phyloP scores from a whole-genome alignment of 805 yeast species.

The Zygoascus ofunaensis region DNA sequence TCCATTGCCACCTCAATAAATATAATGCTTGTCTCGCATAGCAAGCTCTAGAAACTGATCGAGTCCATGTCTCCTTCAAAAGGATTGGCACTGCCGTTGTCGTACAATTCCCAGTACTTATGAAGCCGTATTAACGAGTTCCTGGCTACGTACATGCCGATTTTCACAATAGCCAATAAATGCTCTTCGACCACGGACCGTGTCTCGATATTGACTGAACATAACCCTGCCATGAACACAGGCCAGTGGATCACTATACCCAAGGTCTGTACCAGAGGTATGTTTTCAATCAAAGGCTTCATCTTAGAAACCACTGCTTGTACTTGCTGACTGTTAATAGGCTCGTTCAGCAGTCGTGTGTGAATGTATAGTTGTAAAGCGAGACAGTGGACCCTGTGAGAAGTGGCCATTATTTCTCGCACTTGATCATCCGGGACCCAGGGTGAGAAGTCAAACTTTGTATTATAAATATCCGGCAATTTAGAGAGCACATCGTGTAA shows the following conservation, averaged over 20 bases:
- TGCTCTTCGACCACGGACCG: conserved; percentile 8
- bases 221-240: conserved; percentile 11
- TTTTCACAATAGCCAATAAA: conserved; percentile 8
- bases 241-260: conserved; percentile 16
- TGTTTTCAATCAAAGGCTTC: conserved; percentile 3
- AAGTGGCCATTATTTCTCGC: conserved; percentile 7
- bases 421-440: conserved; percentile 1
- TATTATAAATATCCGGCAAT: neutral
- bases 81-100: conserved; percentile 3
- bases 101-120: conserved; percentile 13
- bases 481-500: neutral
- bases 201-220: conserved; percentile 8
- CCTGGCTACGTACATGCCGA: conserved; percentile 12
- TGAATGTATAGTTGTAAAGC: conserved; percentile 10
- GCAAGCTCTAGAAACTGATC: conserved; percentile 11
- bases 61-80: conserved; percentile 12
- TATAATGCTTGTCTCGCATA: too few species aligned
- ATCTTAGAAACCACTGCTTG: conserved; percentile 4
- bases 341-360: conserved; percentile 4
- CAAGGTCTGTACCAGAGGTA: conserved; percentile 10
- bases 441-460: neutral
- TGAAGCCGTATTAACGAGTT: conserved; percentile 14
- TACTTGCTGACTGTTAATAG: conserved; percentile 1
- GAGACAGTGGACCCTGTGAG: conserved; percentile 11
- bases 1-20: too few species aligned